A percentile compares a stretch with the other conserved stretches of the same genome.
phyloP scores from a whole-genome alignment of 1,139 yeast species.

The Pichia inconspicua region DNA sequence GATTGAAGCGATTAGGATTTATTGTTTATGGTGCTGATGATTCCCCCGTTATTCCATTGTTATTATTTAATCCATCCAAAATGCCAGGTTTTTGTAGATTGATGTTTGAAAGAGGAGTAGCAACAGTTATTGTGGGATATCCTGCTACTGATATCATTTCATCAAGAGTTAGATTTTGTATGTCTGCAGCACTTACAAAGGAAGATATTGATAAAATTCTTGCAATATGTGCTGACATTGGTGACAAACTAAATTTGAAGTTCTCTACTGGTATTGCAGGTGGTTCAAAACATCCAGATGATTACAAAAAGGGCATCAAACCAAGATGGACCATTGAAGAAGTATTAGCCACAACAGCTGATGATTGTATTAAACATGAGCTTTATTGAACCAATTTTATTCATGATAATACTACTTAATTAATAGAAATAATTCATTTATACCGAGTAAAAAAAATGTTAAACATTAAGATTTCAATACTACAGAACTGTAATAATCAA shows the following conservation, averaged over 20 bases:
- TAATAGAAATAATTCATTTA: neutral
- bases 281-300: slow-evolving; percentile 47
- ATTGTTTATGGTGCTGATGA: slow-evolving; percentile 94
- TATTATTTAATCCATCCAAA: slow-evolving; percentile 83
- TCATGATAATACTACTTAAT: neutral
- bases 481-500: too few relatives aligned
- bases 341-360: slow-evolving; percentile 64
- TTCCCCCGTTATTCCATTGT: slow-evolving; percentile 88
- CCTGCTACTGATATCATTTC: slow-evolving; percentile 94
- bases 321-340: slow-evolving; percentile 78
- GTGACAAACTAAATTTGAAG: slow-evolving; percentile 68
- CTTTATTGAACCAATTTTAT: slow-evolving; percentile 24
- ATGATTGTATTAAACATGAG: slow-evolving; percentile 46
- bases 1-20: slow-evolving; percentile 85
- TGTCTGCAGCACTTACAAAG: slow-evolving; percentile 85
- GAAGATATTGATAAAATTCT: slow-evolving; percentile 84
- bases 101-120: slow-evolving; percentile 72
- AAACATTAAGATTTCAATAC: neutral
- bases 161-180: slow-evolving; percentile 88
- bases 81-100: slow-evolving; percentile 89
- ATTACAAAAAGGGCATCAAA: slow-evolving; percentile 40
- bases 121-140: slow-evolving; percentile 93
- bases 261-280: slow-evolving; percentile 74
- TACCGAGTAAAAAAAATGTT: neutral
- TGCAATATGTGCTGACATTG: slow-evolving; percentile 66